Conservation (phyloP, 768 basidiomycete genomes). For the Pholiota microspora region DNA sequence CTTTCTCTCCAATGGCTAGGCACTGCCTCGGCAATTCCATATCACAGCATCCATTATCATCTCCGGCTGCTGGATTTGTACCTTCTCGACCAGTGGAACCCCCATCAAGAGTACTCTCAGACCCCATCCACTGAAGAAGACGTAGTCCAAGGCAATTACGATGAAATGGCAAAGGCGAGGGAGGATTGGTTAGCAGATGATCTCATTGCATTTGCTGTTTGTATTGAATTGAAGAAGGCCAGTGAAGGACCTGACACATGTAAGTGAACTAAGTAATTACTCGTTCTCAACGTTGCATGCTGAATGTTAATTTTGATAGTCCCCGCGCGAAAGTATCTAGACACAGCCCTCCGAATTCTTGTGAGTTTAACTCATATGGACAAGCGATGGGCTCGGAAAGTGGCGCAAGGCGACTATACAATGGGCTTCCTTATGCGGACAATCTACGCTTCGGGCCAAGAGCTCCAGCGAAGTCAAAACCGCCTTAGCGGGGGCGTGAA, state of each 20-base stretch:
- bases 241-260: slow-evolving; percentile 16
- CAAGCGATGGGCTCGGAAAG: slow-evolving; percentile 49
- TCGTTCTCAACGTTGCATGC: neutral
- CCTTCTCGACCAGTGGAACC: slow-evolving; percentile 57
- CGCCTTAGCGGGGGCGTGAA: slow-evolving; percentile 5
- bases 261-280: slow-evolving; percentile 15
- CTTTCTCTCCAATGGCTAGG: slow-evolving; percentile 32
- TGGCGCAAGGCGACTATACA: slow-evolving; percentile 45
- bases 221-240: slow-evolving; percentile 35
- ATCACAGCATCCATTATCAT: slow-evolving; percentile 49
- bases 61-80: slow-evolving; percentile 62
- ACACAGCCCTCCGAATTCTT: slow-evolving; percentile 61
- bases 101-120: slow-evolving; percentile 6
- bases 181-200: slow-evolving; percentile 46
- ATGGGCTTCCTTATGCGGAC: slow-evolving; percentile 48
- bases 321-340: slow-evolving; percentile 47
- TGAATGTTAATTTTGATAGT: slow-evolving; percentile 7
- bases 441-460: slow-evolving; percentile 35
- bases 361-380: slow-evolving; percentile 71
- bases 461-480: slow-evolving; percentile 8
- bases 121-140: slow-evolving; percentile 7
- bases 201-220: slow-evolving; percentile 50
- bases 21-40: slow-evolving; percentile 21
- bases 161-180: slow-evolving; percentile 33
- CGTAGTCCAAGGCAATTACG: slow-evolving; percentile 10